These are phyloP conservation scores for Aurantiochytrium sp. DNA, from an alignment of 108 stramenopile species.

Conservation along the genomic window DNA sequence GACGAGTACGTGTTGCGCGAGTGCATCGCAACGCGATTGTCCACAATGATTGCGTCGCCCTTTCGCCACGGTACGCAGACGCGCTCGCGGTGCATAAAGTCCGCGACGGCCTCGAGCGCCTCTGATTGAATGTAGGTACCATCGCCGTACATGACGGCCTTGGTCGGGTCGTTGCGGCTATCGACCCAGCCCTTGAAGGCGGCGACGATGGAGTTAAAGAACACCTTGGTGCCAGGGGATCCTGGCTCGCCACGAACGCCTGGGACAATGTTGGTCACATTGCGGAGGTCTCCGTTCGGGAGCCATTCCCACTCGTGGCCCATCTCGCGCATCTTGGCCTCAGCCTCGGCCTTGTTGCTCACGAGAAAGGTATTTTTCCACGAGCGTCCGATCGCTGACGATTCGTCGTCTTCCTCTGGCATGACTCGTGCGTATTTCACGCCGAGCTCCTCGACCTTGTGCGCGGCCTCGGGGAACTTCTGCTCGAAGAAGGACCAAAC, in stretches of 20 bases:
- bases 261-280: constrained; percentile 59
- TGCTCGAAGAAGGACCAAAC: constrained; percentile 56
- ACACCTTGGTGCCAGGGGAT: background rate
- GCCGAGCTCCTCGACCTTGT: constrained; percentile 52
- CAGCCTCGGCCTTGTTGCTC: constrained; percentile 39
- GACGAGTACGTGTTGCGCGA: constrained; percentile 61
- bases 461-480: constrained; percentile 51
- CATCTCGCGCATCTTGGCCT: constrained; percentile 47
- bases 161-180: constrained; percentile 57
- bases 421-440: constrained; percentile 66
- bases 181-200: constrained; percentile 71
- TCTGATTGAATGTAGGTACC: constrained; percentile 50
- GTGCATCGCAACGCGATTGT: constrained; percentile 73
- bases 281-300: constrained; percentile 51
- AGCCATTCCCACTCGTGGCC: constrained; percentile 65
- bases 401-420: constrained; percentile 62
- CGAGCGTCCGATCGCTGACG: constrained; percentile 64
- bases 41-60: constrained; percentile 64
- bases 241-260: constrained; percentile 39
- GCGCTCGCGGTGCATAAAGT: constrained; percentile 57
- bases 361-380: constrained; percentile 65
- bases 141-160: constrained; percentile 64
- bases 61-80: constrained; percentile 63
- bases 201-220: constrained; percentile 57
- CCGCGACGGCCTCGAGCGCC: constrained; percentile 52